Evolutionary conservation across 768 basidiomycete species (phyloP).

Genomic region (Termitomyces sp.): DNA sequence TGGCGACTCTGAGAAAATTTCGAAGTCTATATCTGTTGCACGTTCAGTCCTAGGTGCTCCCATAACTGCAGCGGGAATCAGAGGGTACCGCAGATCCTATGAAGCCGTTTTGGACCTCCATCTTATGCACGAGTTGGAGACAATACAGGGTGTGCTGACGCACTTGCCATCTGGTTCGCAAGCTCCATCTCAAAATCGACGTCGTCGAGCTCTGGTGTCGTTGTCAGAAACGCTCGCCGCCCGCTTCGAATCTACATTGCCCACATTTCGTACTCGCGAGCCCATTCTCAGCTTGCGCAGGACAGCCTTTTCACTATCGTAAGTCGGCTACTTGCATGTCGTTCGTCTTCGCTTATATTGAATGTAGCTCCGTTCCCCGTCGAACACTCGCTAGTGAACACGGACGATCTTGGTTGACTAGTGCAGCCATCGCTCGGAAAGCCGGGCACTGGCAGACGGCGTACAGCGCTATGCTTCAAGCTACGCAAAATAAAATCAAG

Average conservation of each 20-base stretch:
- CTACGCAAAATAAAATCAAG: constrained; percentile 64
- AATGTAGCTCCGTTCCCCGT: constrained; percentile 32
- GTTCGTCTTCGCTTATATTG: constrained; percentile 6
- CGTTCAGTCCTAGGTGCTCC: constrained; percentile 74
- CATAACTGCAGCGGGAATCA: constrained; percentile 76
- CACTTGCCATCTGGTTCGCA: constrained; percentile 39
- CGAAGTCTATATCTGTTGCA: constrained; percentile 57
- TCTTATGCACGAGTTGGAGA: constrained; percentile 80
- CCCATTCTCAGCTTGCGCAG: constrained; percentile 87
- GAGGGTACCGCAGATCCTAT: constrained; percentile 85
- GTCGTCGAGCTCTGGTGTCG: constrained; percentile 36
- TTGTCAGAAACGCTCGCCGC: constrained; percentile 53
- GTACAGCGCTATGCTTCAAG: constrained; percentile 93
- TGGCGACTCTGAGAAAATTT: constrained; percentile 44
- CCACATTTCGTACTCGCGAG: constrained; percentile 87
- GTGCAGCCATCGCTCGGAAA: constrained; percentile 95
- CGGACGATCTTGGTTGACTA: constrained; percentile 85
- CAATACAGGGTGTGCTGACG: constrained; percentile 50
- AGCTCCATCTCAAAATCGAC: constrained; percentile 29
- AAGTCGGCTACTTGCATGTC: constrained; percentile 22
- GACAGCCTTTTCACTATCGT: constrained; percentile 78
- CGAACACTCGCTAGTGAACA: constrained; percentile 55
- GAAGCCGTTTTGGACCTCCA: constrained; percentile 86
- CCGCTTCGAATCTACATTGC: constrained; percentile 76
- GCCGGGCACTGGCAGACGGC: constrained; percentile 95